These are phyloP conservation scores for Candida easanensis DNA, from an alignment of 805 yeast genomes.

Conservation along the genomic window DNA sequence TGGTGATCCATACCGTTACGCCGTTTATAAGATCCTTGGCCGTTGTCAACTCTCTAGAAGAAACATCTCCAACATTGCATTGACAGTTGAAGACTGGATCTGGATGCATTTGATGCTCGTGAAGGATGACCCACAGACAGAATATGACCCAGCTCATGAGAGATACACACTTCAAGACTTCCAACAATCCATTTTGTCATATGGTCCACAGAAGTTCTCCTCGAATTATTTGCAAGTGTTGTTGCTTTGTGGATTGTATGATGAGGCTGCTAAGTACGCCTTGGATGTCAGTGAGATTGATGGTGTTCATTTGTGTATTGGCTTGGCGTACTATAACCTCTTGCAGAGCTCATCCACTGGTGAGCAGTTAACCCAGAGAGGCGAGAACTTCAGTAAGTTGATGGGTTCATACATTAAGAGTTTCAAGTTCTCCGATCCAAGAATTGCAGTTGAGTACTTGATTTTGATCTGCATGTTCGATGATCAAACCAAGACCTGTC, in stretches of 20 bases:
- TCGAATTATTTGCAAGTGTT: constrained; percentile 72
- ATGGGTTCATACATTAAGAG: constrained; percentile 79
- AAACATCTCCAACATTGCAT: constrained; percentile 61
- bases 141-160: constrained; percentile 56
- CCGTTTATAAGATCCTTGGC: constrained; percentile 90
- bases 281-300: constrained; percentile 70
- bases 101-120: constrained; percentile 88
- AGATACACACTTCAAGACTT: constrained; percentile 70
- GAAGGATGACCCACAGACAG: constrained; percentile 49
- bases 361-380: constrained; percentile 32
- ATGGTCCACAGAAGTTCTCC: constrained; percentile 72
- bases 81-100: constrained; percentile 92
- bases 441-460: constrained; percentile 88
- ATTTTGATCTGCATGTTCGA: constrained; percentile 60
- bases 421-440: constrained; percentile 83
- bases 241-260: constrained; percentile 75
- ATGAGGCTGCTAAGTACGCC: constrained; percentile 68
- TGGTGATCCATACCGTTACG: constrained; percentile 86
- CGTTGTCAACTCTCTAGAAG: constrained; percentile 71
- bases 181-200: constrained; percentile 64
- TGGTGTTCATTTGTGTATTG: constrained; percentile 86
- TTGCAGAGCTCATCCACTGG: constrained; percentile 43
- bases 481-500: constrained; percentile 54
- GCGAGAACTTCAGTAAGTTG: constrained; percentile 54
- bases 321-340: constrained; percentile 70